These are phyloP conservation scores for Eutrema salsugineum DNA, from an alignment of 441 rosid species.

Conservation along the genomic window DNA sequence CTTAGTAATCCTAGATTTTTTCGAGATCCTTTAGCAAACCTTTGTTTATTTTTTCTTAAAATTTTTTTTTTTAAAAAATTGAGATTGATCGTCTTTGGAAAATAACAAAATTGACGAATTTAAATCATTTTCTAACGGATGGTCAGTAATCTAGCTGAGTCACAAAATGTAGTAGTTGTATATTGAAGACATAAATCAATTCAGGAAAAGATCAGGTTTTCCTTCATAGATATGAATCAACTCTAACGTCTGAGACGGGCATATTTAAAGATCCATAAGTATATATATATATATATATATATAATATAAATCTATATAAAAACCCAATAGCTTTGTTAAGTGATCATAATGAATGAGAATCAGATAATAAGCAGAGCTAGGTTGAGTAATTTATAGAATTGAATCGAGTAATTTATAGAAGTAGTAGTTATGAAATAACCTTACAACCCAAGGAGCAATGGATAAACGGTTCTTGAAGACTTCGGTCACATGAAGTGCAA, in stretches of 20 bases:
- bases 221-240: neutral
- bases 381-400: too few relatives aligned
- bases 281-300: neutral
- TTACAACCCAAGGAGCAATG: constrained; percentile 94
- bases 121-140: neutral
- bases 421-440: constrained; percentile 40
- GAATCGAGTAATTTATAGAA: neutral
- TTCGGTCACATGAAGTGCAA: constrained; percentile 90
- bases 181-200: neutral
- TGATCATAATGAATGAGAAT: neutral
- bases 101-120: neutral
- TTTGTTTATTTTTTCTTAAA: too few relatives aligned
- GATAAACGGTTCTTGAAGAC: constrained; percentile 86
- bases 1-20: neutral
- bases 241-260: neutral
- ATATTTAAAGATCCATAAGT: neutral
- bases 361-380: neutral
- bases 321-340: neutral
- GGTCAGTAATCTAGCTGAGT: neutral
- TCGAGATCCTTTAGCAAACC: neutral
- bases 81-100: neutral
- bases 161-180: neutral
- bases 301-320: neutral
- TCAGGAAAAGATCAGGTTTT: neutral
- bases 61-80: neutral